Percentiles rank a stretch among this genome's conserved stretches.
These are phyloP conservation scores for Leucosporidium scottii DNA, from an alignment of 768 basidiomycete genomes.

Conservation along the genomic window DNA sequence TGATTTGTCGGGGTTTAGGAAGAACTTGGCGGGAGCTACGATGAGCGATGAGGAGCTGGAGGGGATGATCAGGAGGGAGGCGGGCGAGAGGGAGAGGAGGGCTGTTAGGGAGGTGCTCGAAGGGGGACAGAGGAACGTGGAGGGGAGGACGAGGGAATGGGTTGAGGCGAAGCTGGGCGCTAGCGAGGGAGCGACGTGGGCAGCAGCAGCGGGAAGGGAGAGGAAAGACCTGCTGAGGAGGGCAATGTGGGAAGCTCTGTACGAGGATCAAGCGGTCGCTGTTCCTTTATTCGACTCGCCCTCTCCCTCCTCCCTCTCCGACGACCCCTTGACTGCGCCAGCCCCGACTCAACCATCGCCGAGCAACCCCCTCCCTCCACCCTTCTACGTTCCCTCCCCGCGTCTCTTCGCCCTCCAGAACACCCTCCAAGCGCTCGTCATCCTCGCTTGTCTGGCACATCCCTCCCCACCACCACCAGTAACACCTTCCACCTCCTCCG, in stretches of 20 bases:
- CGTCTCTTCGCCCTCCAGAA: constrained; percentile 21
- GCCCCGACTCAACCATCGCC: neutral
- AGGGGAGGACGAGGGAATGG: neutral
- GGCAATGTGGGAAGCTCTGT: constrained; percentile 12
- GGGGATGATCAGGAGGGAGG: constrained; percentile 4
- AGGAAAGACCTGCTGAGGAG: neutral
- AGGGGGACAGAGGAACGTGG: neutral
- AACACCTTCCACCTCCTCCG: neutral
- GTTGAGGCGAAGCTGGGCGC: neutral
- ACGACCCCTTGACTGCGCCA: too few relatives aligned
- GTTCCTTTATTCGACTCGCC: neutral
- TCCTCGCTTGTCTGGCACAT: constrained; percentile 18
- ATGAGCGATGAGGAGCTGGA: neutral
- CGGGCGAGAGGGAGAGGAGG: constrained; percentile 7
- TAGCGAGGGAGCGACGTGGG: neutral
- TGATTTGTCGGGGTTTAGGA: constrained; percentile 8
- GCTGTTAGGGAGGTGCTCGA: neutral
- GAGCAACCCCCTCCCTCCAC: constrained; percentile 11
- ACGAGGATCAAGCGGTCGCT: neutral
- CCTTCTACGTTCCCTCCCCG: constrained; percentile 6
- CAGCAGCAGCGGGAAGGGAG: neutral
- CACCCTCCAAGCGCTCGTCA: constrained; percentile 21
- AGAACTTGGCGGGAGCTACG: neutral
- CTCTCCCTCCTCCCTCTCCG: neutral
- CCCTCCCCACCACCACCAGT: neutral